Evolutionary conservation across 345 rosid genomes (phyloP), one percentile per base, ranked within the genome.

Genomic region (Abelmoschus esculentus): DNA sequence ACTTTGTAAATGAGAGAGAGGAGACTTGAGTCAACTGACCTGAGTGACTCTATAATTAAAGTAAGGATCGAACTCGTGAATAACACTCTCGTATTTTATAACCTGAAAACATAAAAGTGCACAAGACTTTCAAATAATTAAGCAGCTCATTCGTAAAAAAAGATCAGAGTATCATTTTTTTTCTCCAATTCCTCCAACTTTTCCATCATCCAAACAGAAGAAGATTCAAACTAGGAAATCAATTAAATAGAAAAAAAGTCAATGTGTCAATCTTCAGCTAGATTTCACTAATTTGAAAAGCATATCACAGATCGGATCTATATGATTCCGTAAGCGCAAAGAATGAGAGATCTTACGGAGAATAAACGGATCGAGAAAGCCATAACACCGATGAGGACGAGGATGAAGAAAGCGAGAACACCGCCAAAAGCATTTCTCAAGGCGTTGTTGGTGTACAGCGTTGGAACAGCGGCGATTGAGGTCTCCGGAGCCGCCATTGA

Each of bases 301-400:
- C 31, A 17, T 36, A 19, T 2, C 11, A 40, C 70, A 76, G 76
- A 83, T 79, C 79, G 75, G 85, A 83, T 83, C 85, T 75, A 72
- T 3, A 72, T 46, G 55, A 73, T 65, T 19, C 17, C 28, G n/a
- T 15, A 22, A 56, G 15, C 31, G 13, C 13, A 28, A 28, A 14
- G 60, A 55, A 64, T 65, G 18, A 44, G 65, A 53, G 63, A 78
- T 60, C 90, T 86, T 76, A 95, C 99, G 54, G 99, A 95, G 87
- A 95, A 95, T 47, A 95, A 83, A 10, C 97, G 99, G 90, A 95
- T 95, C 89, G 96, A 95, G 93, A 95, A 95, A 56, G 96, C 99
- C 55, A 95, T 88, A 78, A 88, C 95, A 17, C 96, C 97, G 70
- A 91, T 90, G 81, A 95, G 86, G 71, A 95, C 26, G 73, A 95